A percentile compares a stretch with the other conserved stretches of the same genome.
phyloP scores from a whole-genome alignment of 805 yeast genomes.

The Candida chauliodis region DNA sequence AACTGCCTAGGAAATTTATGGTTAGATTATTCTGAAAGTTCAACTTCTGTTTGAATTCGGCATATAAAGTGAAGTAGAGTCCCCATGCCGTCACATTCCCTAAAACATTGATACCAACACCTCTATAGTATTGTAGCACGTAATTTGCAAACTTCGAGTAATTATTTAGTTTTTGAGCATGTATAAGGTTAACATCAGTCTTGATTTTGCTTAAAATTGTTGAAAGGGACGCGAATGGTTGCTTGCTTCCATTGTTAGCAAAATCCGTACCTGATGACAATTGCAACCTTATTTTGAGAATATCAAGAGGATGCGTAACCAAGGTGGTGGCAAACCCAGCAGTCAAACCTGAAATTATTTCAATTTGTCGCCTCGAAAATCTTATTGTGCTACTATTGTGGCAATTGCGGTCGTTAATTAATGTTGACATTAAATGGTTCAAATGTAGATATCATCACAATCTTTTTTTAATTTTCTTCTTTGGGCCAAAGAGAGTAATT shows the following conservation, averaged over 20 bases:
- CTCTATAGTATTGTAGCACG: conserved; percentile 56
- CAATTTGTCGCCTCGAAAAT: conserved; percentile 36
- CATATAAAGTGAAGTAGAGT: conserved; percentile 75
- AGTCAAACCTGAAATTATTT: conserved; percentile 64
- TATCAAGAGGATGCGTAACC: conserved; percentile 84
- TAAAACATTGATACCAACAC: conserved; percentile 70
- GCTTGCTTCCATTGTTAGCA: neutral
- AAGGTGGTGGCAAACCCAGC: conserved; percentile 83
- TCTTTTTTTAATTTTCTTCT: no score
- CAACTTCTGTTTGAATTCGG: conserved; percentile 45
- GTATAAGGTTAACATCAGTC: conserved; percentile 15
- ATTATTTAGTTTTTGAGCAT: neutral
- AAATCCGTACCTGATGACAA: conserved; percentile 28
- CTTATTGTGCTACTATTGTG: neutral
- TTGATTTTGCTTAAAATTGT: conserved; percentile 18
- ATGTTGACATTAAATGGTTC: neutral
- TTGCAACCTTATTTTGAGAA: conserved; percentile 80
- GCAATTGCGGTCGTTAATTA: neutral
- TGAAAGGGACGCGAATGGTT: conserved; percentile 19
- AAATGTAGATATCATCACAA: no score
- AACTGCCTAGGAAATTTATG: conserved; percentile 31
- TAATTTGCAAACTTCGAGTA: conserved; percentile 4
- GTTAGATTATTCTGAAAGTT: conserved; percentile 13
- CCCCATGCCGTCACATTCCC: conserved; percentile 93
- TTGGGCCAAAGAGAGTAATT: no score